A percentile compares a stretch with the other conserved stretches of the same genome.
Conservation (phyloP, 257 asterid genomes). For the Sherardia arvensis region DNA sequence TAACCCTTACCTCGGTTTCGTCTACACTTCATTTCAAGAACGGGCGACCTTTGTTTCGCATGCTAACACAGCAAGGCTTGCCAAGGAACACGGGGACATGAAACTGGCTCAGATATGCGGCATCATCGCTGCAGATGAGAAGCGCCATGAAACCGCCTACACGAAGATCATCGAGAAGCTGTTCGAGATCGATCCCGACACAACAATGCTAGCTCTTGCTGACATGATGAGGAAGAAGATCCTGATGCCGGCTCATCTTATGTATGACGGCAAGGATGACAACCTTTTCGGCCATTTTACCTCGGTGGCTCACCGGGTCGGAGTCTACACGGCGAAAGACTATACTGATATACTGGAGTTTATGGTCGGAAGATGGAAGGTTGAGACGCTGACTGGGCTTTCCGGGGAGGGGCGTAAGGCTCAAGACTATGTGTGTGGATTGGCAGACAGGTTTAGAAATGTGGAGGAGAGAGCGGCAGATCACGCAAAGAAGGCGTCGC, state of each 20-base stretch:
- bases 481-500: conserved; percentile 32
- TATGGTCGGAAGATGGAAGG: conserved; percentile 56
- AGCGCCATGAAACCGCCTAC: conserved; percentile 74
- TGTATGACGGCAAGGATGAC: conserved; percentile 62
- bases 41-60: neutral
- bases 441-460: conserved; percentile 49
- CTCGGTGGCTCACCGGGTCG: conserved; percentile 57
- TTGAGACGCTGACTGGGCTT: conserved; percentile 52
- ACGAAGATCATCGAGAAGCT: conserved; percentile 68
- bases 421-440: conserved; percentile 57
- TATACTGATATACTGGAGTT: conserved; percentile 64
- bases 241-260: conserved; percentile 71
- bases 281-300: conserved; percentile 59
- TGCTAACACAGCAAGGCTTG: conserved; percentile 51
- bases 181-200: conserved; percentile 61
- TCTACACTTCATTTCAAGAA: too few species aligned
- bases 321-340: conserved; percentile 63
- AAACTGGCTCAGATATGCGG: conserved; percentile 74
- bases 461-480: conserved; percentile 59
- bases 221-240: conserved; percentile 78
- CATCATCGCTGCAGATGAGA: conserved; percentile 69
- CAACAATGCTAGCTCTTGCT: conserved; percentile 43
- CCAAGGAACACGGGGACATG: conserved; percentile 60
- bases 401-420: conserved; percentile 64
- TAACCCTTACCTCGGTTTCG: too few species aligned